Evolutionary conservation across 2,329 filamentous ascomycete genomes (phyloP), one percentile per base, ranked within the genome.

Genomic region (Trichoderma asperellum): DNA sequence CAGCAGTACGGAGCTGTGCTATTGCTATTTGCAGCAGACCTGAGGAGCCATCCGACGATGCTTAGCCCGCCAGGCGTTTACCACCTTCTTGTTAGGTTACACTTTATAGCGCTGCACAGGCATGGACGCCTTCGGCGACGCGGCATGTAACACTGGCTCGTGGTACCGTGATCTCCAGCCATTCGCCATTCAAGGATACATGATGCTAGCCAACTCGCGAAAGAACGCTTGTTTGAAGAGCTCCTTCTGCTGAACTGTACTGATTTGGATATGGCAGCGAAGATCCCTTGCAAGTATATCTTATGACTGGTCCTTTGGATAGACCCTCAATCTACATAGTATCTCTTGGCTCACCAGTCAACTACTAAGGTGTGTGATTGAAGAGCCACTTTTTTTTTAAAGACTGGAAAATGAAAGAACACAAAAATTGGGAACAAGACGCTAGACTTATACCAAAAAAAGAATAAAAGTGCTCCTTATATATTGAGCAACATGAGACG

Each of bases 61-160:
- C 61, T 64, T 43, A 34, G 52, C 29, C 56, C 35, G 49, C 49
- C 27, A 56, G 61, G 16, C 35, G 35, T 58, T 37, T 27, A 27
- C 55, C 53, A 66, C 55, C 37, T 57, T 29, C 24, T 59, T 32
- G 55, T 47, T 37, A 67, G 64, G 64, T 67, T 67, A 67, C 64
- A 67, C 64, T 67, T 40, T 24, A 47, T 67, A 58, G 55, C 64
- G 53, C 55, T 37, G 55, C 27, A 29, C 40, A 37, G 37, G 37
- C 40, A 67, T 67, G 64, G 64, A 40, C 32, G 37, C 57, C 55
- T 52, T 32, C 64, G 64, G 64, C 55, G 64, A 59, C 27, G 55
- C 64, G 64, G 64, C 64, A 67, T 67, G 64, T 67, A 67, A 67
- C 64, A 59, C 53, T 67, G 55, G 64, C 64, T 67, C 64, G 64